Percentiles rank a stretch among this genome's conserved stretches.
Evolutionary conservation across 2,329 filamentous ascomycete species (phyloP).

Genomic region (Chrysosphaeria jannelii): DNA sequence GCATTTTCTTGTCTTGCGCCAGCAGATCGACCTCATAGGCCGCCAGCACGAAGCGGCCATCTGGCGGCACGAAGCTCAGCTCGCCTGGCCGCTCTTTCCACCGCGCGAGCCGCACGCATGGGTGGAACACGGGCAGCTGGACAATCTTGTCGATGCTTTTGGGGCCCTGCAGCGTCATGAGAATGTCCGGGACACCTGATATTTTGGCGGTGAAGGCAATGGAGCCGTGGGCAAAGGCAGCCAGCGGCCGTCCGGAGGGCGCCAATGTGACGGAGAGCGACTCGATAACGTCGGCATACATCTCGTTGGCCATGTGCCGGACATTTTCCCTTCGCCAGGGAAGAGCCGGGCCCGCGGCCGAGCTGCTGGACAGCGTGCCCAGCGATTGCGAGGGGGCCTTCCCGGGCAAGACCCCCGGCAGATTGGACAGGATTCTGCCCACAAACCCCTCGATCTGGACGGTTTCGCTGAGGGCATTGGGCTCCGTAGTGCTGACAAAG

Average conservation of each 20-base stretch:
- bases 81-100: conserved; percentile 79
- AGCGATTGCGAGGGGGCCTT: conserved; percentile 4
- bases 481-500: conserved; percentile 65
- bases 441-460: conserved; percentile 80
- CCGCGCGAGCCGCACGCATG: conserved; percentile 65
- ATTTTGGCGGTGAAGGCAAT: conserved; percentile 91
- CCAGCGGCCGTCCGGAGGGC: conserved; percentile 62
- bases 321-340: conserved; percentile 85
- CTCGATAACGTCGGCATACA: conserved; percentile 90
- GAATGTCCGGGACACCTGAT: conserved; percentile 75
- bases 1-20: too few relatives aligned
- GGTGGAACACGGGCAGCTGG: conserved; percentile 80
- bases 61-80: conserved; percentile 84
- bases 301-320: conserved; percentile 81
- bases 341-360: conserved; percentile 17
- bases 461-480: conserved; percentile 68
- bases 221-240: conserved; percentile 68
- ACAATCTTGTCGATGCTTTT: conserved; percentile 51
- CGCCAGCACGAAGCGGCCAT: conserved; percentile 75
- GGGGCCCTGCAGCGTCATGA: conserved; percentile 49
- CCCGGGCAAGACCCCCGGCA: conserved; percentile 49
- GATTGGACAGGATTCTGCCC: conserved; percentile 63
- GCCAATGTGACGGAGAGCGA: conserved; percentile 66
- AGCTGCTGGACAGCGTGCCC: background rate
- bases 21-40: conserved; percentile 85